Conservation (phyloP, 2,329 filamentous ascomycete genomes). For the Colletotrichum sp. region DNA sequence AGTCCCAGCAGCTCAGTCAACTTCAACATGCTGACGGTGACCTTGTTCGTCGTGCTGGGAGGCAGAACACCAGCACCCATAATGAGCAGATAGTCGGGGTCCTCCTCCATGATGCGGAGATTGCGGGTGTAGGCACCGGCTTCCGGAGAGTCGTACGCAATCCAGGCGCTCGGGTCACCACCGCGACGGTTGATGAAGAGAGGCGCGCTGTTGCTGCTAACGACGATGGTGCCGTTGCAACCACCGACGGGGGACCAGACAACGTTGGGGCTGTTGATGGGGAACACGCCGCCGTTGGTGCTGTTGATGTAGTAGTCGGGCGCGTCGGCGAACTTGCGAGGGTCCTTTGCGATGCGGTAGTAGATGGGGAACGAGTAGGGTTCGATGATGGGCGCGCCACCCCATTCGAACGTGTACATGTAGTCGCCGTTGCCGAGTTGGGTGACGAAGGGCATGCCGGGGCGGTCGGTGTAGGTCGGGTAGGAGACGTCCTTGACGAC, state of each 20-base stretch:
- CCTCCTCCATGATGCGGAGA: conserved; percentile 38
- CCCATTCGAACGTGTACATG: conserved; percentile 70
- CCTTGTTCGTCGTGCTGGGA: conserved; percentile 49
- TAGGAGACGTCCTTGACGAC: conserved; percentile 67
- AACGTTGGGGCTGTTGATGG: conserved; percentile 47
- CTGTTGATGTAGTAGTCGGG: conserved; percentile 36
- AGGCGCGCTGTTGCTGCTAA: conserved; percentile 41
- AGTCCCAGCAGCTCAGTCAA: conserved; percentile 26
- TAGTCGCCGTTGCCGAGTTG: conserved; percentile 64
- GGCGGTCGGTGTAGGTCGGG: conserved; percentile 65
- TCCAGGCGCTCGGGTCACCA: conserved; percentile 41
- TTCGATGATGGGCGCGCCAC: conserved; percentile 43
- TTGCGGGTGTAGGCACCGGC: conserved; percentile 41
- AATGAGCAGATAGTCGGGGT: conserved; percentile 43
- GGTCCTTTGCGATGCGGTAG: conserved; percentile 47
- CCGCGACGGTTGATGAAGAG: conserved; percentile 48
- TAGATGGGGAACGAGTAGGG: conserved; percentile 46
- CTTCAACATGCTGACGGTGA: conserved; percentile 40
- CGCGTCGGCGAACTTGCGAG: conserved; percentile 39
- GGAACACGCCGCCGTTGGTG: conserved; percentile 33
- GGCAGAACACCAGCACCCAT: conserved; percentile 51
- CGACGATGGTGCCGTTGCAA: conserved; percentile 49
- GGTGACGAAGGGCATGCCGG: conserved; percentile 71
- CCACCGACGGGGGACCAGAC: conserved; percentile 49
- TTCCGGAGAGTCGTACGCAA: conserved; percentile 37